Base-by-base conservation (phyloP, 2,329 filamentous ascomycete genomes). In the Pezizomycotina sp. region DNA sequence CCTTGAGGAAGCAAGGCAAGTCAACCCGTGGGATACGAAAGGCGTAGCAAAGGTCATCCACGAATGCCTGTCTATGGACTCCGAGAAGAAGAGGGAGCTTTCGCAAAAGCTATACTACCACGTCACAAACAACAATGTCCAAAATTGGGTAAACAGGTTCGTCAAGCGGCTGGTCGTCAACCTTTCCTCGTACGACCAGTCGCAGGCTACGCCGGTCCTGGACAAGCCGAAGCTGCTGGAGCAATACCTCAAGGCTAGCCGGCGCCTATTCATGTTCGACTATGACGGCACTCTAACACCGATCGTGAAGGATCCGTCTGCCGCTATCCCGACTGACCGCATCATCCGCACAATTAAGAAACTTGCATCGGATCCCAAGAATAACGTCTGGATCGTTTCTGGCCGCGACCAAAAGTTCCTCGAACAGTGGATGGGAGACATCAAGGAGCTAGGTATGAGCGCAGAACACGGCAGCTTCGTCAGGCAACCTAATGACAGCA, bases 391-490 rank as follows among this genome's bases (percentile, higher is more conserved):
- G 89, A 92, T 98, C 55, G 93, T 98, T 52, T 92, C 81, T 34
- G 89, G 89, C 7, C 74, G 89, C 47, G 86, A 95, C 52, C 83
- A 92, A 54, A 76, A 77, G 5, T 98, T 98, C 60, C 61, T 98
- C 41, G 73, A 78, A 48, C 76, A 91, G 48, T 84, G 86, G 62
- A 74, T 95, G 56, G 89, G 86, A n/a, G 77, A 92, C 58, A 92
- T 95, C 47, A 57, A 71, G 1, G 74, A 79, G 53, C 64, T 98
- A 8, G 89, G 89, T n/a, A 77, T 98, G 53, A 92, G 82, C 50
- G 89, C 89, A 1, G 89, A 98, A 60, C 89, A 98, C 54, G 89
- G 89, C 34, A 92, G 83, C 53, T 98, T 95, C 57, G 82, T 95
- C 59, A 74, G 80, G 43, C 67, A 81, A 47, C 89, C 89, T 4